These are phyloP conservation scores for Penicillium pulvis DNA, from an alignment of 495 filamentous ascomycete genomes.

Conservation along the genomic window DNA sequence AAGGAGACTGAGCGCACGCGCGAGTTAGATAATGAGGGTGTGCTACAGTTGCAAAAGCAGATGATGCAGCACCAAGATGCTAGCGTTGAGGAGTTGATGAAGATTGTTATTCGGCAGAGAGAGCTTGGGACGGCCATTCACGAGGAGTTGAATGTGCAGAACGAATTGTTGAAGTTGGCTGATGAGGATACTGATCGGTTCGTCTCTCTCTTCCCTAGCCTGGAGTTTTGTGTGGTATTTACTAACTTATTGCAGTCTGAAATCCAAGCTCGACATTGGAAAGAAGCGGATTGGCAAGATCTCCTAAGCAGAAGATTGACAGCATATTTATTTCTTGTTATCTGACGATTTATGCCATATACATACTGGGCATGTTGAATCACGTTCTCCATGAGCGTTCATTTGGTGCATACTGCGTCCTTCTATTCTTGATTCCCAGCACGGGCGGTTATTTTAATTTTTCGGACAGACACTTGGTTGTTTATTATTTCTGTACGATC, in stretches of 20 bases:
- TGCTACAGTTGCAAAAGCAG: constrained; percentile 81
- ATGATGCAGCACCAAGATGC: constrained; percentile 86
- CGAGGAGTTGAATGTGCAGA: constrained; percentile 83
- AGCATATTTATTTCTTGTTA: not conserved
- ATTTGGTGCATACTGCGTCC: constrained; percentile 1
- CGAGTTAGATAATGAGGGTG: constrained; percentile 86
- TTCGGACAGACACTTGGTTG: not conserved
- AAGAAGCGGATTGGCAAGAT: constrained; percentile 83
- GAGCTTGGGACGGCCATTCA: constrained; percentile 86
- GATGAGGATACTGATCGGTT: constrained; percentile 73
- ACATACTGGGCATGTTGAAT: not conserved
- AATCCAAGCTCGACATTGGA: constrained; percentile 77
- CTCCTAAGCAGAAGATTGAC: constrained; percentile 40
- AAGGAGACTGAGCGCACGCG: constrained; percentile 86
- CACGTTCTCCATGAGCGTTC: constrained; percentile 14
- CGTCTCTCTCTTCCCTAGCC: constrained; percentile 20
- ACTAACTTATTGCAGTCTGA: constrained; percentile 50
- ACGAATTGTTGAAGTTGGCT: constrained; percentile 72
- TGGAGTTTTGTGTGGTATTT: not conserved
- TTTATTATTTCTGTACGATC: not conserved
- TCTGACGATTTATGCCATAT: constrained; percentile 4
- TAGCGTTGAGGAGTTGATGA: constrained; percentile 72
- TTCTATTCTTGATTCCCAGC: constrained; percentile 19
- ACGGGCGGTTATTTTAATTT: constrained; percentile 7
- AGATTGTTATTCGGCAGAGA: constrained; percentile 76